Base-by-base conservation (phyloP, 78 protist species). In the Parvularia atlantis region DNA sequence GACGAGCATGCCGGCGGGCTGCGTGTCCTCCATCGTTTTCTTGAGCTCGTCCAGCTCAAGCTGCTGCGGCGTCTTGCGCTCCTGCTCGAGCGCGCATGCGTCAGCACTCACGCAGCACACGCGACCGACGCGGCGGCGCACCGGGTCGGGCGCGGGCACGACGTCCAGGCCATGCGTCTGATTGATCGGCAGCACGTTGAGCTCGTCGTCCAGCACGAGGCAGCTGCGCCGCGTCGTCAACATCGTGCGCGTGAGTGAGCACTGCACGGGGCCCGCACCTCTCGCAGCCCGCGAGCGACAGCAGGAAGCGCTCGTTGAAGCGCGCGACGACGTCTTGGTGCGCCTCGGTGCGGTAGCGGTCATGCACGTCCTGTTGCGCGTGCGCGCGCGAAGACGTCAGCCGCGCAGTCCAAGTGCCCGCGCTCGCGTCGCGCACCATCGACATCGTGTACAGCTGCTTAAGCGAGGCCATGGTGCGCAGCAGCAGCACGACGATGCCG, bases 281-380 rank as follows among this genome's bases (percentile, higher is more conserved):
- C 19, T 64, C 22, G 68, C 96, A 91, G 22, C 66, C 48, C 26
- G 80, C 79, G 54, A 97, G 87, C 1, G 99, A 95, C 24, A 95
- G 82, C 19, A 96, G 28, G 83, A 97, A 97, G 43, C 99, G 83
- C 80, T 93, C 98, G 71, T 97, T 97, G 86, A 97, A 97, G 30
- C 99, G 84, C 26, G 89, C 81, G 24, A 83, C 89, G 4, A 94
- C 88, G 35, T 80, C 76, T 37, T 33, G 48, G 37, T 92, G 93
- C 24, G 91, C 36, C 39, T 79, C 89, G 4, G 96, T 84, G 43
- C 96, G 78, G 84, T 75, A 90, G 33, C 97, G 86, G 2, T 70
- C 6, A 89, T 95, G 98, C 22, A 91, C 95, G 64, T 92, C 96
- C 69, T 69, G 19, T n/a, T n/a, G n/a, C n/a, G n/a, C n/a, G n/a